phyloP scores from a whole-genome alignment of 2,329 filamentous ascomycete species.

The Neophaeococcomyces aloes region DNA sequence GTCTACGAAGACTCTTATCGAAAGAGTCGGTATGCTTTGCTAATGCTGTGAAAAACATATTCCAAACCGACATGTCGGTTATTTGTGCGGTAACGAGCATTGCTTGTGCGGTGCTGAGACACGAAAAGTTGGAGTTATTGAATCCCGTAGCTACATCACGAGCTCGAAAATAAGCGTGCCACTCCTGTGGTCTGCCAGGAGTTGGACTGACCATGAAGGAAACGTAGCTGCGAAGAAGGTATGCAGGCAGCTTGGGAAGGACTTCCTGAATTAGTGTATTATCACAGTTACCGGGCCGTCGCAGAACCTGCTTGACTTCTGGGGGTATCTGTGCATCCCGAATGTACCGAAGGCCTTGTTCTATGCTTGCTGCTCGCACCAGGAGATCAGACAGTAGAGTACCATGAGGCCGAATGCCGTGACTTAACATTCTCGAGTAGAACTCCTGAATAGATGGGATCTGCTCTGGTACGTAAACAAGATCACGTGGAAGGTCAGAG shows the following conservation, averaged over 20 bases:
- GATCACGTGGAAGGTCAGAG: conserved; percentile 46
- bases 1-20: not conserved
- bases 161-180: not conserved
- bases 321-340: conserved; percentile 27
- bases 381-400: conserved; percentile 42
- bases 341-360: conserved; percentile 35
- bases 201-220: conserved; percentile 24
- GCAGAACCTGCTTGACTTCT: conserved; percentile 21
- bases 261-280: conserved; percentile 12
- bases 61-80: conserved; percentile 13
- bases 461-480: conserved; percentile 46
- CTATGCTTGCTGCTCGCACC: conserved; percentile 31
- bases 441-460: conserved; percentile 45
- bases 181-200: not conserved
- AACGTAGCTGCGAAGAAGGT: conserved; percentile 37
- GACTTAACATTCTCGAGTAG: conserved; percentile 39
- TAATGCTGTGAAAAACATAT: conserved; percentile 12
- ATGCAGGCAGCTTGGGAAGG: conserved; percentile 25
- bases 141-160: not conserved
- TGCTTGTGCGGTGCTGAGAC: not conserved
- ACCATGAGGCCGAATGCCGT: conserved; percentile 33
- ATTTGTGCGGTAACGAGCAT: conserved; percentile 2
- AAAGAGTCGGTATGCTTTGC: not conserved
- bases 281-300: conserved; percentile 13
- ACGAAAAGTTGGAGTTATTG: not conserved